phyloP scores from a whole-genome alignment of 164 flowering plant species.

The Tetracentron sinense region DNA sequence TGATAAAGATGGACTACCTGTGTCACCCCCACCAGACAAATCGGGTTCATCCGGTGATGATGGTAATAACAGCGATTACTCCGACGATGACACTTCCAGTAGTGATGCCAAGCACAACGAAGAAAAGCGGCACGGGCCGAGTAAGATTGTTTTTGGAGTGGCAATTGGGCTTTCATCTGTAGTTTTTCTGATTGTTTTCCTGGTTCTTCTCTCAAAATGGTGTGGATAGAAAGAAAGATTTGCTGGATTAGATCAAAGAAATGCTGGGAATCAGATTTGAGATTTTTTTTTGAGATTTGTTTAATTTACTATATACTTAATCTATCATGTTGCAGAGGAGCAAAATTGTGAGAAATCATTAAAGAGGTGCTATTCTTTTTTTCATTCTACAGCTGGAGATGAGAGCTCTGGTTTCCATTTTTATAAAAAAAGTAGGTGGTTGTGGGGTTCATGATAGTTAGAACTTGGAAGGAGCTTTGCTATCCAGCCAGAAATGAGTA shows the following conservation, averaged over 20 bases:
- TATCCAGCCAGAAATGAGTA: neutral
- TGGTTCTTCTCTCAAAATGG: slow-evolving; percentile 65
- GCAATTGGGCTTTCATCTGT: slow-evolving; percentile 86
- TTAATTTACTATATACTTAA: slow-evolving; percentile 9
- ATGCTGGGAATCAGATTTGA: slow-evolving; percentile 4
- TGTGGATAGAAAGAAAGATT: slow-evolving; percentile 40
- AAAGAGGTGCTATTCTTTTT: slow-evolving; percentile 22
- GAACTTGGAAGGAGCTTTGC: too few species aligned
- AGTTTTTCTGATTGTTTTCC: slow-evolving; percentile 76
- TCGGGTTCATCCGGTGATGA: slow-evolving; percentile 29
- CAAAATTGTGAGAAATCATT: slow-evolving; percentile 12
- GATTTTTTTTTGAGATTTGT: slow-evolving; percentile 14
- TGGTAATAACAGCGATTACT: slow-evolving; percentile 21
- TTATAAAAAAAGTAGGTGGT: neutral
- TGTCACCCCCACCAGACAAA: slow-evolving; percentile 59
- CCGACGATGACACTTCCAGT: slow-evolving; percentile 19
- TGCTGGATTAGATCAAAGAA: slow-evolving; percentile 6
- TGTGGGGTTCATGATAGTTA: neutral
- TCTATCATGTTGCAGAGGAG: slow-evolving; percentile 16
- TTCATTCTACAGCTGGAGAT: slow-evolving; percentile 13
- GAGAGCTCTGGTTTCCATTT: slow-evolving; percentile 18
- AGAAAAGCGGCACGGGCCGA: slow-evolving; percentile 61
- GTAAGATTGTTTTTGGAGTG: slow-evolving; percentile 84
- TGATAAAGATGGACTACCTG: slow-evolving; percentile 77
- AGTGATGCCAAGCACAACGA: slow-evolving; percentile 16